These are phyloP conservation scores for Fusarium veterinarium DNA, from an alignment of 2,329 filamentous ascomycete species.

Conservation along the genomic window DNA sequence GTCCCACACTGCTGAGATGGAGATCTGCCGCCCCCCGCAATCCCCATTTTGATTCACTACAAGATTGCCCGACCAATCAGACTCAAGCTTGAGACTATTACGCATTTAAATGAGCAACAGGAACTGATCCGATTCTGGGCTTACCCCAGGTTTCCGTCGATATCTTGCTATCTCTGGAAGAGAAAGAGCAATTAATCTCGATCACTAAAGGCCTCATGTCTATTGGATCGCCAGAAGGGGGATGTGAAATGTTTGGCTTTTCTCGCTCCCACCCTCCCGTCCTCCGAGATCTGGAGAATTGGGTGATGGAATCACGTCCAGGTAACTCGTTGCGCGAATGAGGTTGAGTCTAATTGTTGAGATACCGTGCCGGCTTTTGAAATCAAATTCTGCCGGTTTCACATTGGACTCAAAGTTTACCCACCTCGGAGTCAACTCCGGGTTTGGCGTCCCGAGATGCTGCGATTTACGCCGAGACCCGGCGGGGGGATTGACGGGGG, in stretches of 20 bases:
- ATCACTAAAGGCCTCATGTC: slow-evolving; percentile 41
- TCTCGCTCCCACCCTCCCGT: slow-evolving; percentile 18
- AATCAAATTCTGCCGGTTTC: slow-evolving; percentile 33
- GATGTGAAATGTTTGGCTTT: slow-evolving; percentile 21
- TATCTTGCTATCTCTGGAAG: slow-evolving; percentile 39
- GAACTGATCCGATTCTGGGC: slow-evolving; percentile 24
- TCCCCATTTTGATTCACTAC: slow-evolving; percentile 23
- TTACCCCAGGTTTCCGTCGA: slow-evolving; percentile 44
- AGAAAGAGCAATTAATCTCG: slow-evolving; percentile 33
- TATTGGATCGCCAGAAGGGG: slow-evolving; percentile 39
- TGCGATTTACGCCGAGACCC: slow-evolving; percentile 34
- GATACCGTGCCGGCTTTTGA: slow-evolving; percentile 27
- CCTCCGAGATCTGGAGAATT: slow-evolving; percentile 32
- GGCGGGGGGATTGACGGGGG: slow-evolving; percentile 26
- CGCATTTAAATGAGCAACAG: slow-evolving; percentile 42
- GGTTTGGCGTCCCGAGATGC: slow-evolving; percentile 17
- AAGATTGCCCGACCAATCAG: slow-evolving; percentile 23
- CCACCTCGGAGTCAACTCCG: slow-evolving; percentile 19
- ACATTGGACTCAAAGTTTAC: slow-evolving; percentile 30
- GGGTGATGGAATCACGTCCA: slow-evolving; percentile 42
- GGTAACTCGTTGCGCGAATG: slow-evolving; percentile 38
- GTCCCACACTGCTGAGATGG: slow-evolving; percentile 21
- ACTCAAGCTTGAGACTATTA: slow-evolving; percentile 21
- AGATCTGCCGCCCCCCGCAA: slow-evolving; percentile 46
- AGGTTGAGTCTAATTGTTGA: slow-evolving; percentile 27